Evolutionary conservation across 306 rosid species (phyloP), one percentile per base, ranked within the genome.

Genomic region (Rosa lucieae): DNA sequence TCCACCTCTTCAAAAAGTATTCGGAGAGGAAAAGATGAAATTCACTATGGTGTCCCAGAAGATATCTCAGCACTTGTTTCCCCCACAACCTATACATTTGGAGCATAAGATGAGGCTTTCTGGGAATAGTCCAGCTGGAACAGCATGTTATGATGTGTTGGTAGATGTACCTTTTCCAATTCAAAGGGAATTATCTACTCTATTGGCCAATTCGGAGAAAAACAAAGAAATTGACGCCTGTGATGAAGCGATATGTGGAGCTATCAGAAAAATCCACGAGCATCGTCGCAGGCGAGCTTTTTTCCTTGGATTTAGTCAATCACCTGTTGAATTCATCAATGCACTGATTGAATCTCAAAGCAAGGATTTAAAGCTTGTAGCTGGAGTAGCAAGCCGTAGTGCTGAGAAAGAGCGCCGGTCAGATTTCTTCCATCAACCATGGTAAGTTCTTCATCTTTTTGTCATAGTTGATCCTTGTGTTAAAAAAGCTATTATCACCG

Each of bases 231-330:
- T 96, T 18, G 97, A 96, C 43, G 55, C 93, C 20, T 96, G 98
- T 56, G 99, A 96, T 72, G 99, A 96, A 85, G 91, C 97, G 14
- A 87, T 96, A 79, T 91, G 98, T 81, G 78, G 87, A 63, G 91
- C 97, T 77, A 91, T 96, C 72, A 91, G 87, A 82, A 96, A 93
- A 85, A 96, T 96, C 76, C 99, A 93, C 13, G 99, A 96, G 88
- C 99, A 96, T 85, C 92, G 99, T 0, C 84, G 90, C 68, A 91
- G 99, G 79, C 91, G 98, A 49, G 93, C 99, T 8, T 96, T 96
- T 79, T 96, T 96, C 87, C 94, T 96, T 66, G 99, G 99, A 61
- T 96, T 96, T 82, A 96, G 99, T 78, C 99, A 96, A 79, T 96
- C 99, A 11, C 99, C 98, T 4, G 98, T 93, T 61, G 99, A 96